Base-by-base conservation (phyloP, 345 rosid genomes). In the Luvunga scandens region DNA sequence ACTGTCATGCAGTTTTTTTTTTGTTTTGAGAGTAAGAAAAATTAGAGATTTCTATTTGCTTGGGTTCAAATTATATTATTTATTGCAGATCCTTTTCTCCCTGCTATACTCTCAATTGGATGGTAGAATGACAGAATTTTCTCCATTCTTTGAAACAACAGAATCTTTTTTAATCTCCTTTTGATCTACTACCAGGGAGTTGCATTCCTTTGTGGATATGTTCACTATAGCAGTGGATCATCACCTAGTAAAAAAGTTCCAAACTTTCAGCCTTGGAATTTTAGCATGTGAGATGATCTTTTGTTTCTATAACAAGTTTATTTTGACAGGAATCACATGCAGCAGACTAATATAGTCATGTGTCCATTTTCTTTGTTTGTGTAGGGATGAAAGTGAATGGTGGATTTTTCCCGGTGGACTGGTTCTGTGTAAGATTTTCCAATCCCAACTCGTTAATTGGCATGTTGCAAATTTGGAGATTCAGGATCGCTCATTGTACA, bases 371-470 rank as follows among this genome's bases (percentile, higher is more conserved):
- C 74, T 3, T 61, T 53, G 67, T 78, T 74, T 78, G 60, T 84
- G 90, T 94, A 96, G 99, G 97, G 98, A 95, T 81, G 99, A 96
- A 81, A 93, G 97, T 78, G 99, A 94, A 81, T 91, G 99, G 98
- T 94, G 99, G 99, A 87, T 96, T 77, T 94, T 96, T 81, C 99
- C 99, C 25, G 98, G 88, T 31, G 97, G 91, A 68, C 85, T 96
- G 79, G 98, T 96, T 67, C 71, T 91, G 36, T 96, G 98, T 86
- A 96, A 96, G 83, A 84, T 90, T 69, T 81, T 96, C 66, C 99
- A 96, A 72, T 91, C 99, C 10, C 98, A 93, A 81, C 98, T 94
- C 65, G 85, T 94, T 80, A 96, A 96, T 78, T 91, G 98, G 92
- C 99, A 94, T 78, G 88, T 94, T 34, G 98, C 98, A 3, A 94